A percentile compares a stretch with the other conserved stretches of the same genome.
Conservation (phyloP, 345 rosid genomes). For the Acer campestre region DNA sequence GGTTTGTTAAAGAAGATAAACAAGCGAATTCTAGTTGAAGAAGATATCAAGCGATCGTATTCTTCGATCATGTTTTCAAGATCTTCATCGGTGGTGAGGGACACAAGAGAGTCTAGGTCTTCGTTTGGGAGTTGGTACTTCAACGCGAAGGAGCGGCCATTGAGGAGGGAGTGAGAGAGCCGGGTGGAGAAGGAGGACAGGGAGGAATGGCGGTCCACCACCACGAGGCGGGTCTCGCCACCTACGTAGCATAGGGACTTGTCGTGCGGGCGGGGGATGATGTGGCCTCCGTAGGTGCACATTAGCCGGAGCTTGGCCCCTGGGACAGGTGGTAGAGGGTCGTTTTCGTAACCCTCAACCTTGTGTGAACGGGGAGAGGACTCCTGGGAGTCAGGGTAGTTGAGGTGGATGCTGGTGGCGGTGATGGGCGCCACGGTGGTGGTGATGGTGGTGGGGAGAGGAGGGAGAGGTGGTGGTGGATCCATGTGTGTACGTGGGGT, state of each 20-base stretch:
- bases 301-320: constrained; percentile 76
- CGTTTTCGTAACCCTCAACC: constrained; percentile 23
- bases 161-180: constrained; percentile 66
- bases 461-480: constrained; percentile 40
- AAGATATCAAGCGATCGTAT: constrained; percentile 51
- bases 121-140: constrained; percentile 88
- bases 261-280: constrained; percentile 92
- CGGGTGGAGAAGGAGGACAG: constrained; percentile 52
- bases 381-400: constrained; percentile 39
- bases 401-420: constrained; percentile 30
- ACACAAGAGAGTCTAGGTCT: constrained; percentile 84
- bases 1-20: constrained; percentile 71
- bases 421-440: constrained; percentile 17
- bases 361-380: constrained; percentile 55
- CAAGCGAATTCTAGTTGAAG: constrained; percentile 55
- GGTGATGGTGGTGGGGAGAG: constrained; percentile 28
- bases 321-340: constrained; percentile 57
- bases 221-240: constrained; percentile 72
- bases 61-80: constrained; percentile 86
- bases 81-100: constrained; percentile 79
- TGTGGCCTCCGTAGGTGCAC: constrained; percentile 90
- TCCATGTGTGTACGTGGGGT: constrained; percentile 26
- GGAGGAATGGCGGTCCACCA: constrained; percentile 63
- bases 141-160: constrained; percentile 63
- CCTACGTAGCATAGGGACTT: constrained; percentile 72